A percentile compares a stretch with the other conserved stretches of the same genome.
phyloP scores from a whole-genome alignment of 1,139 yeast genomes.

The Geotrichum fermentans region DNA sequence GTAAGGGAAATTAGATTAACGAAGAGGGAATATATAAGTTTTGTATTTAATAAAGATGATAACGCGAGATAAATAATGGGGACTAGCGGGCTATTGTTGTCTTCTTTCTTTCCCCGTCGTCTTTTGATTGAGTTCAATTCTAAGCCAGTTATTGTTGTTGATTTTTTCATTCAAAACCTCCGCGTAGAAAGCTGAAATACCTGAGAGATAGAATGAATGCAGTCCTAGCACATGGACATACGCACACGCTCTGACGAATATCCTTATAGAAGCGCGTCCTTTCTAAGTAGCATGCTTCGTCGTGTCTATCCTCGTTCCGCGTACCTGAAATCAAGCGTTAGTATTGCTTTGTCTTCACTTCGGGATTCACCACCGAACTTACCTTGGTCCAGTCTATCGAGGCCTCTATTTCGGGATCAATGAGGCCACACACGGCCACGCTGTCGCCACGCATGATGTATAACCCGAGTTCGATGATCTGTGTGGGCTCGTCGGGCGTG shows the following conservation, averaged over 20 bases:
- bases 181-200: too few relatives aligned
- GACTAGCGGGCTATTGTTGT: too few relatives aligned
- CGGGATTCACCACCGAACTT: too few relatives aligned
- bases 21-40: too few relatives aligned
- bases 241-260: background rate
- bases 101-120: too few relatives aligned
- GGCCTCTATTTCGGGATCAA: conserved; percentile 51
- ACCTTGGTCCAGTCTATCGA: conserved; percentile 57
- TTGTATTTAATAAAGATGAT: background rate
- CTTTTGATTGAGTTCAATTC: too few relatives aligned
- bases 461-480: conserved; percentile 56
- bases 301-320: conserved; percentile 30
- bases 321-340: too few relatives aligned
- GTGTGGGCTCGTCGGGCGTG: conserved; percentile 45
- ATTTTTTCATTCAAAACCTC: too few relatives aligned
- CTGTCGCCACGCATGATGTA: conserved; percentile 76
- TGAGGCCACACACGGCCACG: conserved; percentile 70
- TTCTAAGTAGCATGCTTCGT: conserved; percentile 31
- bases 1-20: too few relatives aligned
- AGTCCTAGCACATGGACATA: conserved; percentile 9
- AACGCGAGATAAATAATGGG: conserved; percentile 18
- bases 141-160: too few relatives aligned
- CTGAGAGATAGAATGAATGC: conserved; percentile 3
- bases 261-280: background rate
- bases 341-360: too few relatives aligned